These are phyloP conservation scores for Phytophthora cryptogea DNA, from an alignment of 352 stramenopile genomes.

Conservation along the genomic window DNA sequence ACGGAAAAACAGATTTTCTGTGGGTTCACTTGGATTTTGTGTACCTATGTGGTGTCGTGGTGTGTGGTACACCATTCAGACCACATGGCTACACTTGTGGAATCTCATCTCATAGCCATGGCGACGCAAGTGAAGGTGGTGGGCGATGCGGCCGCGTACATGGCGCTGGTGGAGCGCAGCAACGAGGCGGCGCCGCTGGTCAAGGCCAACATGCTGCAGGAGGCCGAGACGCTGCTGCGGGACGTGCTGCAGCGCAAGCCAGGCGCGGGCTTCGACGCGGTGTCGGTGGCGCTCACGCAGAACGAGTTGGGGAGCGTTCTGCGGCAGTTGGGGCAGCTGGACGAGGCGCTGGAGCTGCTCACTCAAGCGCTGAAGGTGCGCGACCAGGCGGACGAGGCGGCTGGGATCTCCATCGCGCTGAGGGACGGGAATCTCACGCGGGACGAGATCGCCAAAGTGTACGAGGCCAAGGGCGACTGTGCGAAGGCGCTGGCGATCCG, in stretches of 20 bases:
- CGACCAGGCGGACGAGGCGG: constrained; percentile 39
- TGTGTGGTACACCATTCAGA: too few relatives aligned
- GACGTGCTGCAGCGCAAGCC: constrained; percentile 49
- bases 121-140: constrained; percentile 33
- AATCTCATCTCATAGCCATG: constrained; percentile 1
- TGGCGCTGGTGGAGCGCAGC: constrained; percentile 49
- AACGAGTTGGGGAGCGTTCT: constrained; percentile 56
- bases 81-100: too few relatives aligned
- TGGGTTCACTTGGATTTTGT: constrained; percentile 1
- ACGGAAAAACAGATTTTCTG: neutral
- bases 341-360: constrained; percentile 58
- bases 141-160: constrained; percentile 47
- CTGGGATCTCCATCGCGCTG: constrained; percentile 42
- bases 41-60: neutral
- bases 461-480: constrained; percentile 65
- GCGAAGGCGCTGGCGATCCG: constrained; percentile 46
- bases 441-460: constrained; percentile 74
- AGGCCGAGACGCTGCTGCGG: constrained; percentile 53
- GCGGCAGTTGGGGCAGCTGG: constrained; percentile 47
- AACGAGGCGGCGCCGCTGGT: constrained; percentile 51
- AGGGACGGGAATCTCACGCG: constrained; percentile 70
- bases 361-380: constrained; percentile 47
- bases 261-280: constrained; percentile 57
- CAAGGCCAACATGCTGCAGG: constrained; percentile 40
- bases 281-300: constrained; percentile 66